Evolutionary conservation across 768 basidiomycete species (phyloP), one percentile per base, ranked within the genome.

Genomic region (Kwoniella botswanensis): DNA sequence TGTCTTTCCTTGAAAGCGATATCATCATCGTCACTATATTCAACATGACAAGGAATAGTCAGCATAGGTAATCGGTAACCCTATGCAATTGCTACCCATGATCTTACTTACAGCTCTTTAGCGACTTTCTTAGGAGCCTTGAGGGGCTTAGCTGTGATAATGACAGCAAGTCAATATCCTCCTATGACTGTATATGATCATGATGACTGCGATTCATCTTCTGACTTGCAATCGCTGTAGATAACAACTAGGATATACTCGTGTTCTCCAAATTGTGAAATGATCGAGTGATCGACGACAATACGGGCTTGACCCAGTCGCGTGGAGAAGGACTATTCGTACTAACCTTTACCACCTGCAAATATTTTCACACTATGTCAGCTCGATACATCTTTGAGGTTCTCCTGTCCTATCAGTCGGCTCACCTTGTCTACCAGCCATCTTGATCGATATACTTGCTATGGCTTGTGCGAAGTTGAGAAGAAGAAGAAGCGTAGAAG

Each of bases 41-140:
- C 7, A 52, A 24, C 24, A 42, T 15, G 13, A 26, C 21, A 29
- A 29, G 24, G 21, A 11, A 2, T 2, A 57, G 57, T 26, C 26
- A 26, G 26, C 26, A 26, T 26, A 26, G 26, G 26, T 26, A 26
- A 26, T 26, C 15, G 13, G 29, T 13, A 60, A 17, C 5, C 41
- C n/a, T 7, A 62, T 43, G 12, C 17, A 22, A 46, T 63, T 3
- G 13, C 58, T 24, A 60, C 9, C 18, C 26, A 35, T 35, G 35
- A 42, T n/a, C 11, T 50, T 50, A 72, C 74, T 54, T 54, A 75
- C 73, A 77, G 72, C 57, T 77, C 79, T 65, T 78, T 77, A 63
- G 76, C 70, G 59, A 69, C 74, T 72, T 80, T 80, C 75, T 80
- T 80, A 15, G 79, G 79, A 26, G 79, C 79, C 79, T 74, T 76